These are phyloP conservation scores for Harrya chromipes DNA, from an alignment of 768 basidiomycete genomes.

Conservation along the genomic window DNA sequence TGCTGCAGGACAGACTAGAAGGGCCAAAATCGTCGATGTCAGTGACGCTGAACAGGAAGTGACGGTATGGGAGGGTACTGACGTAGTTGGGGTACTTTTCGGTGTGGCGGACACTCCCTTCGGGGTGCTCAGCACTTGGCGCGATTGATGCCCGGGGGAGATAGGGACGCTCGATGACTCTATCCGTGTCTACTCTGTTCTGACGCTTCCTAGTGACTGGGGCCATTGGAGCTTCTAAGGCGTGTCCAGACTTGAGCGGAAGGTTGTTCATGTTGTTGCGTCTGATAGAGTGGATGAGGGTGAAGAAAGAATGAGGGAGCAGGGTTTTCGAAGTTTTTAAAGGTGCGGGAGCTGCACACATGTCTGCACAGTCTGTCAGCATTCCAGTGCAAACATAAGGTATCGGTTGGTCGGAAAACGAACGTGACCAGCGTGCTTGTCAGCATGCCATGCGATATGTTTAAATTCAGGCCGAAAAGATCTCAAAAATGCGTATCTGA, in stretches of 20 bases:
- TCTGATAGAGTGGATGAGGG: constrained; percentile 18
- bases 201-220: constrained; percentile 22
- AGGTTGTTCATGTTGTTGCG: constrained; percentile 17
- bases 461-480: background rate
- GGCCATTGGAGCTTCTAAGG: constrained; percentile 16
- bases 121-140: constrained; percentile 23
- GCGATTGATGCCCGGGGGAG: constrained; percentile 28
- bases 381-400: constrained; percentile 5
- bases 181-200: constrained; percentile 26
- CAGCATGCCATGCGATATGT: background rate
- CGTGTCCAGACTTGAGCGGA: constrained; percentile 17
- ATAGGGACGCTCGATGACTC: constrained; percentile 25
- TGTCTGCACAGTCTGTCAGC: constrained; percentile 3
- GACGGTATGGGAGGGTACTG: constrained; percentile 1
- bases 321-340: constrained; percentile 13
- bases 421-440: constrained; percentile 6
- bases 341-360: constrained; percentile 11
- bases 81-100: constrained; percentile 21
- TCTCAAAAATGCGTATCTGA: too few relatives aligned
- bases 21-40: background rate
- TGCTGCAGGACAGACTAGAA: constrained; percentile 40
- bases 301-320: constrained; percentile 16
- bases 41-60: background rate
- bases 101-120: constrained; percentile 19
- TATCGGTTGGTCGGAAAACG: constrained; percentile 9